Percentiles rank a stretch among this genome's conserved stretches.
These are phyloP conservation scores for Aspergillus sclerotiicarbonarius DNA, from an alignment of 495 filamentous ascomycete genomes.

Conservation along the genomic window DNA sequence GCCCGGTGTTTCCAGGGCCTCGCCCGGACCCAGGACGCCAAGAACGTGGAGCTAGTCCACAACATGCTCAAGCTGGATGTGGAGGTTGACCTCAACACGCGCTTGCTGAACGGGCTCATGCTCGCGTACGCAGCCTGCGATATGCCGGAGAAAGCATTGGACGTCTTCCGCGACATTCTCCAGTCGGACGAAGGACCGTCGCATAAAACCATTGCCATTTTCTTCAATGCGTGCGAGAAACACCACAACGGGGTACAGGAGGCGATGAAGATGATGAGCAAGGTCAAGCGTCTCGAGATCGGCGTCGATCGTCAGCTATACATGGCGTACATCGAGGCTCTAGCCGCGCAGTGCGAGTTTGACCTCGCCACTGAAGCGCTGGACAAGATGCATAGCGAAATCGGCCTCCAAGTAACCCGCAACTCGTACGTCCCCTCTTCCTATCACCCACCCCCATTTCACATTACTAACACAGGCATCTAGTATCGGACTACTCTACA, in stretches of 20 bases:
- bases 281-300: slow-evolving; percentile 71
- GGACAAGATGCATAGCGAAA: slow-evolving; percentile 59
- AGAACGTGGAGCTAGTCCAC: slow-evolving; percentile 69
- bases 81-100: slow-evolving; percentile 71
- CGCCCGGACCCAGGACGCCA: slow-evolving; percentile 58
- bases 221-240: slow-evolving; percentile 72
- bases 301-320: slow-evolving; percentile 70
- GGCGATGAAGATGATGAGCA: slow-evolving; percentile 72
- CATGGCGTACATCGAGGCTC: slow-evolving; percentile 67
- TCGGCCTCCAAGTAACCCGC: slow-evolving; percentile 61
- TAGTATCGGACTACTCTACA: slow-evolving; percentile 72
- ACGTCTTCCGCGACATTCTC: slow-evolving; percentile 79
- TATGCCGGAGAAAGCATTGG: slow-evolving; percentile 59
- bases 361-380: slow-evolving; percentile 64
- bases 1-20: slow-evolving; percentile 73
- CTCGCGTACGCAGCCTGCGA: slow-evolving; percentile 72
- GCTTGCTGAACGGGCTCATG: slow-evolving; percentile 79
- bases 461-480: slow-evolving; percentile 18
- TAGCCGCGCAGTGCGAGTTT: slow-evolving; percentile 67
- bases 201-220: slow-evolving; percentile 71
- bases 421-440: slow-evolving; percentile 61
- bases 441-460: background rate
- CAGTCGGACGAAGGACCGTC: slow-evolving; percentile 77
- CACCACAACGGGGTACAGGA: slow-evolving; percentile 58
- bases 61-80: slow-evolving; percentile 92